Evolutionary conservation across 345 rosid species (phyloP), one percentile per base, ranked within the genome.

Genomic region (Nasturtium officinale): DNA sequence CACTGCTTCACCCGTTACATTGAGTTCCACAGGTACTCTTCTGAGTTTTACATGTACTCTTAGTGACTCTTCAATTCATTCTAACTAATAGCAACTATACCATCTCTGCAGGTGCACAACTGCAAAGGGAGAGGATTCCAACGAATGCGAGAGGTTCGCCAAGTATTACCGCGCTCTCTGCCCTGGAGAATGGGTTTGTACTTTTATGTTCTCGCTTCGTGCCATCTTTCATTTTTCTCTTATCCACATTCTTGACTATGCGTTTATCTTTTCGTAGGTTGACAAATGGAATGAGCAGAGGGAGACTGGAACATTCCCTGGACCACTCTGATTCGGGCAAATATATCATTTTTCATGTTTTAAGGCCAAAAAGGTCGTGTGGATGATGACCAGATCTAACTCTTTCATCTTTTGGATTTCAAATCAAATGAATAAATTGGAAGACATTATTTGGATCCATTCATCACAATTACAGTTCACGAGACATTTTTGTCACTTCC

Each of bases 1-100:
- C 98, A 94, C 63, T 94, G 98, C 84, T 94, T 90, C 82, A 91
- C 98, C 38, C 85, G 98, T 67, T 91, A 91, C 71, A 79, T 94
- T 73, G 97, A 94, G 83, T 91, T 86, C 74, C 97, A 94, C 71
- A 84, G 98, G 98, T 91, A 69, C 54, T 26, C 10, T 9, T 16
- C 15, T 8, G 38, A 32, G 32, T 37, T 37, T 32, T 45, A 33
- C 29, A 16, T 3, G 2, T 46, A 28, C 26, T 58, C 23, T 16
- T 21, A 29, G 42, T 46, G 15, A 17, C 40, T 65, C 25, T 29
- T 65, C 53, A 38, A 2, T 45, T 48, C 55, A 38, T 26, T 21
- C 32, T 57, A 47, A 74, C 25, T 17, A 28, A 9, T n/a, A 35
- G 35, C 61, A 23, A 29, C 29, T 20, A 63, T 3, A 56, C 13